phyloP scores from a whole-genome alignment of 257 asterid species.

The Anisodus tanguticus region DNA sequence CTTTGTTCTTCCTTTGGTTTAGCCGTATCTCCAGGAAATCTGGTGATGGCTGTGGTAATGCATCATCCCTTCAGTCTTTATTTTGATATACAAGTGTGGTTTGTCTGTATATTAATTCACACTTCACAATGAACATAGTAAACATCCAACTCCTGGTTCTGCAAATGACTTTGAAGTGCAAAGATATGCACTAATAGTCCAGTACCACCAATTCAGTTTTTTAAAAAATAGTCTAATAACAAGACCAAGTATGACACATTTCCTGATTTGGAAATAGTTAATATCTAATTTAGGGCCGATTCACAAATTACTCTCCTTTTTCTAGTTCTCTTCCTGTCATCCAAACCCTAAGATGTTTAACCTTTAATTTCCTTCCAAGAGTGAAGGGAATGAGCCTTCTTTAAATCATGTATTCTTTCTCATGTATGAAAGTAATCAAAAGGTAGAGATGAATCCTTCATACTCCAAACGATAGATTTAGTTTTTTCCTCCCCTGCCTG shows the following conservation, averaged over 20 bases:
- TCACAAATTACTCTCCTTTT: neutral
- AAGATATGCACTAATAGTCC: neutral
- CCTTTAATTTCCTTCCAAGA: neutral
- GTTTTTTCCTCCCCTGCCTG: neutral
- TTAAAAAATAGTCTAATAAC: too few relatives aligned
- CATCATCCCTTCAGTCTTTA: constrained; percentile 27
- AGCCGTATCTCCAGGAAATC: constrained; percentile 85
- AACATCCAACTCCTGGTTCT: constrained; percentile 1
- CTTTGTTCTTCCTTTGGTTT: constrained; percentile 88
- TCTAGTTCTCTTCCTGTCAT: neutral
- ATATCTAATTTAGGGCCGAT: neutral
- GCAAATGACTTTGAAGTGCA: constrained; percentile 5
- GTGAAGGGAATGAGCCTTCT: neutral
- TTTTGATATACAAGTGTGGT: constrained; percentile 15
- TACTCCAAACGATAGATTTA: neutral
- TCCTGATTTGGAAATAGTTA: neutral
- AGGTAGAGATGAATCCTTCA: neutral
- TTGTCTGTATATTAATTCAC: neutral
- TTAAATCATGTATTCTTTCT: neutral
- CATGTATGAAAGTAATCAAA: neutral
- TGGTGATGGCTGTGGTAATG: constrained; percentile 84
- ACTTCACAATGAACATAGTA: neutral
- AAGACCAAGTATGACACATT: neutral
- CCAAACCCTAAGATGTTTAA: neutral
- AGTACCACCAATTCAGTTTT: neutral